Evolutionary conservation across 2,329 filamentous ascomycete genomes (phyloP).

Genomic region (Cladosporium sp.): DNA sequence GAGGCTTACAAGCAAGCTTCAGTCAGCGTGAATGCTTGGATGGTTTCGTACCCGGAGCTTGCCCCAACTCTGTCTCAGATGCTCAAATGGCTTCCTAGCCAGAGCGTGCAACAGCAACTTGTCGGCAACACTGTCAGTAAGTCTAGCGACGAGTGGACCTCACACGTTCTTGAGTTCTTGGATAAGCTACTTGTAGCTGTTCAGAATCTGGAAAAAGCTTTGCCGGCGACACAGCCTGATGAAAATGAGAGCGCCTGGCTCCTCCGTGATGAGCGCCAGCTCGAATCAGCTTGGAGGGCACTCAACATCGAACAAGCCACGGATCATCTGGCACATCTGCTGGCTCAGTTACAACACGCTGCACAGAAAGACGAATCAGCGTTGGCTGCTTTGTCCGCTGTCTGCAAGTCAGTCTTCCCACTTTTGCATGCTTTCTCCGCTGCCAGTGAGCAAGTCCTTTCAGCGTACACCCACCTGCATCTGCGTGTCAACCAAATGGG

Average conservation of each 20-base stretch:
- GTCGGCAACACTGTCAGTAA: neutral
- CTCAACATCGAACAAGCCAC: slow-evolving; percentile 63
- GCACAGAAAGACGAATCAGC: slow-evolving; percentile 41
- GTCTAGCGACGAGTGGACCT: slow-evolving; percentile 52
- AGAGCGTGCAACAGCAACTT: neutral
- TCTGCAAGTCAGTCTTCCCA: slow-evolving; percentile 66
- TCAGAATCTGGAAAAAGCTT: slow-evolving; percentile 66
- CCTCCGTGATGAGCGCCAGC: slow-evolving; percentile 49
- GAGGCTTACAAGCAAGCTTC: slow-evolving; percentile 1
- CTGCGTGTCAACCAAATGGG: slow-evolving; percentile 71
- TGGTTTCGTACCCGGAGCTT: slow-evolving; percentile 7
- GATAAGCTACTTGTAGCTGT: slow-evolving; percentile 78
- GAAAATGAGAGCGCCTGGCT: slow-evolving; percentile 67
- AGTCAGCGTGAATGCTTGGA: neutral
- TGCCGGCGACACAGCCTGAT: slow-evolving; percentile 58
- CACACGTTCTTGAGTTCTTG: slow-evolving; percentile 63
- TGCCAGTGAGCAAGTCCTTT: slow-evolving; percentile 61
- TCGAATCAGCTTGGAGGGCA: slow-evolving; percentile 57
- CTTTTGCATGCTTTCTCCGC: slow-evolving; percentile 73
- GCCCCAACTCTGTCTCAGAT: slow-evolving; percentile 9
- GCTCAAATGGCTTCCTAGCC: slow-evolving; percentile 11
- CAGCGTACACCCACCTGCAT: slow-evolving; percentile 66
- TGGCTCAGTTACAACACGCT: slow-evolving; percentile 47
- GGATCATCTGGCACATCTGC: slow-evolving; percentile 45
- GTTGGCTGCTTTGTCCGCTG: slow-evolving; percentile 54